Evolutionary conservation across 805 yeast species (phyloP).

Genomic region (Candida khao-thaluensis): DNA sequence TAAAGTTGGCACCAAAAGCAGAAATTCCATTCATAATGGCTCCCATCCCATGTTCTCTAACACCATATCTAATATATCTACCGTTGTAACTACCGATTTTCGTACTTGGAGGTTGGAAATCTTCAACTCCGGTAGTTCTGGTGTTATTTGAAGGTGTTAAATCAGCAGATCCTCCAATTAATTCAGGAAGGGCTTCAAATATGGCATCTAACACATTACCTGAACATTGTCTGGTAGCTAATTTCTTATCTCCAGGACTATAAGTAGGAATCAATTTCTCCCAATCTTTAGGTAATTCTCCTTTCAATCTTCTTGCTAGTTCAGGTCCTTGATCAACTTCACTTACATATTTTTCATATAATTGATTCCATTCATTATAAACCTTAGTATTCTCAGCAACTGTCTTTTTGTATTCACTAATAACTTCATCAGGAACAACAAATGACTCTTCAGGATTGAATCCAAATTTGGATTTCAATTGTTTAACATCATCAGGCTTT

Average conservation of each 20-base stretch:
- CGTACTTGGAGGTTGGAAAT: constrained; percentile 86
- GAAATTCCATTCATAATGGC: constrained; percentile 96
- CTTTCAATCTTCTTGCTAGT: constrained; percentile 70
- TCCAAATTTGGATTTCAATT: constrained; percentile 79
- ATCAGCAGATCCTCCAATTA: constrained; percentile 98
- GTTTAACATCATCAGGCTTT: constrained; percentile 87
- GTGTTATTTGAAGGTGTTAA: constrained; percentile 96
- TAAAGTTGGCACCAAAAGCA: constrained; percentile 83
- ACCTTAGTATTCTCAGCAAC: constrained; percentile 61
- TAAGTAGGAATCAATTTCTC: constrained; percentile 72
- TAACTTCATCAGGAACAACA: constrained; percentile 79
- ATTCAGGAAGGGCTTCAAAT: constrained; percentile 71
- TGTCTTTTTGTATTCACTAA: constrained; percentile 59
- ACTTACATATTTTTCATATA: constrained; percentile 57
- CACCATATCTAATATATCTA: constrained; percentile 96
- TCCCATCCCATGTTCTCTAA: constrained; percentile 99
- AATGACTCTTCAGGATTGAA: constrained; percentile 84
- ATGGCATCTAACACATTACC: constrained; percentile 71
- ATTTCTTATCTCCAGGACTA: constrained; percentile 72
- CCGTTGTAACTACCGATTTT: constrained; percentile 85
- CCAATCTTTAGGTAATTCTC: constrained; percentile 84
- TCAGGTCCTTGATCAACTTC: constrained; percentile 74
- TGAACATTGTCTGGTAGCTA: constrained; percentile 93
- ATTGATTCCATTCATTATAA: constrained; percentile 72
- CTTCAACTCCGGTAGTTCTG: constrained; percentile 77